Percentiles rank a stretch among this genome's conserved stretches.
Evolutionary conservation across 345 rosid species (phyloP).

Genomic region (Salix udensis): DNA sequence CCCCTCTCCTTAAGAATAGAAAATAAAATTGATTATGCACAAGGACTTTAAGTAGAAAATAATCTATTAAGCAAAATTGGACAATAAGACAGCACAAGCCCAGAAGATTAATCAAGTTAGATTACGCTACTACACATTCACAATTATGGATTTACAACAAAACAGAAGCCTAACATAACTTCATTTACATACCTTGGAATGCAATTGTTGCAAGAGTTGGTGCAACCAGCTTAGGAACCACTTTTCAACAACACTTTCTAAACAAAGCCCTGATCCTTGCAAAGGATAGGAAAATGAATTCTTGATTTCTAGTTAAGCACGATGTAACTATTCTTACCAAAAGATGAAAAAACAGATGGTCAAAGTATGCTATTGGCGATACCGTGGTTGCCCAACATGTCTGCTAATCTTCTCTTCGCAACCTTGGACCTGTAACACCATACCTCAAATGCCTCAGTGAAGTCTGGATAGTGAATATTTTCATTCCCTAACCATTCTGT

Average conservation of each 20-base stretch:
- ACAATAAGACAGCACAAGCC: not conserved
- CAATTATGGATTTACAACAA: slow-evolving; percentile 19
- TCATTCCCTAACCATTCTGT: slow-evolving; percentile 68
- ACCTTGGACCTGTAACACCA: slow-evolving; percentile 88
- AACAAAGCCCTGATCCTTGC: not conserved
- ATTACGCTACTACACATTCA: not conserved
- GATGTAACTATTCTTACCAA: slow-evolving; percentile 11
- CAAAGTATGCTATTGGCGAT: not conserved
- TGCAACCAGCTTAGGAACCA: not conserved
- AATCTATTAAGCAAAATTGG: not conserved
- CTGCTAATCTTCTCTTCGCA: slow-evolving; percentile 63
- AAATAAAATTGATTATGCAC: not conserved
- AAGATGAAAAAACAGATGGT: not conserved
- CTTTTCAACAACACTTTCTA: not conserved
- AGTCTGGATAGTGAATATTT: slow-evolving; percentile 62
- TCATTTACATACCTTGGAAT: slow-evolving; percentile 6
- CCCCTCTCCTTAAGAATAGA: not conserved
- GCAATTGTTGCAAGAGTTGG: not conserved
- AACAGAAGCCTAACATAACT: slow-evolving; percentile 7
- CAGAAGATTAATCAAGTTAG: not conserved
- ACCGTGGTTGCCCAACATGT: slow-evolving; percentile 22
- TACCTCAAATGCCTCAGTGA: slow-evolving; percentile 82
- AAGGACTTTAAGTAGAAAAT: not conserved
- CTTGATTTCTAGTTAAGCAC: not conserved
- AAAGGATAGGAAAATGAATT: not conserved